Evolutionary conservation across 345 rosid genomes (phyloP), one percentile per base, ranked within the genome.

Genomic region (Murraya paniculata): DNA sequence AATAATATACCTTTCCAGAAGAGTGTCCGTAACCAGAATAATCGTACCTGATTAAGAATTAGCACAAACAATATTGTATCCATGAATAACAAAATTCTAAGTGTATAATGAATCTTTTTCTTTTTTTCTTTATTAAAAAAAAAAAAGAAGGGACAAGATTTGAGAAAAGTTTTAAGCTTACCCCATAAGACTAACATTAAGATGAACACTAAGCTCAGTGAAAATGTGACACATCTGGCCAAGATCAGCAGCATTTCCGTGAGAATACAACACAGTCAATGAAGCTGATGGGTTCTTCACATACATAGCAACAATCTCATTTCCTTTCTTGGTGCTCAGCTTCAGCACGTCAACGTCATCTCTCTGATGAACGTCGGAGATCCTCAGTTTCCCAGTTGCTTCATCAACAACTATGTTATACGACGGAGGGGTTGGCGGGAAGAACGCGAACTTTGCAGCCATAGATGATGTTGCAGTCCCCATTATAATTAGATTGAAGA

Each of bases 231-330:
- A 88, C 94, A 90, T 87, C 85, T 88, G 97, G 55, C 96, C 97
- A 31, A 95, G 72, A 89, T 95, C 98, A 62, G 99, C 89, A 45
- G 99, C 99, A 77, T 95, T 95, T 68, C 99, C 99, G 59, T 95
- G 99, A 76, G 99, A 95, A 79, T 91, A 95, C 31, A 95, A 78
- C 45, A 95, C 77, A 11, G 99, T 92, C 61, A 91, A 72, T 36
- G 91, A 86, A 62, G 99, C 97, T 5, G 90, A 81, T 25, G 93
- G 89, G 72, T 95, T 88, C 83, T 87, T 93, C 65, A 91, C 89
- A 73, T 82, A 89, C 82, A 90, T 79, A 7, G 90, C 96, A 28
- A 89, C 85, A 55, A 95, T 91, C 76, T 92, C 89, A 74, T 92
- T 93, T 76, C 98, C 94, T 86, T 79, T 91, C 81, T 64, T 88